These are phyloP conservation scores for Tuber calosporum DNA, from an alignment of 495 filamentous ascomycete genomes.

Conservation along the genomic window DNA sequence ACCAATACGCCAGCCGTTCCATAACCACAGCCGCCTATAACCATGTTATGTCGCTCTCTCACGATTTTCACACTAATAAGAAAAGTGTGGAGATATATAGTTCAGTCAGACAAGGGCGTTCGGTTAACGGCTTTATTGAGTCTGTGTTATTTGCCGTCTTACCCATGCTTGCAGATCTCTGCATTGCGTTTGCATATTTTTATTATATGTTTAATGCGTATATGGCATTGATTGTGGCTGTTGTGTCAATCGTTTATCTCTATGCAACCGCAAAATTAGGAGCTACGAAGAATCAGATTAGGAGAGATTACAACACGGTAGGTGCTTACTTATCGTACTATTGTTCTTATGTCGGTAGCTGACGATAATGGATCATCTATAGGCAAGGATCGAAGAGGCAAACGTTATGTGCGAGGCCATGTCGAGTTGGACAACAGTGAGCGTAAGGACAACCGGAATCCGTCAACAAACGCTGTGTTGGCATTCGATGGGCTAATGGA, in stretches of 20 bases:
- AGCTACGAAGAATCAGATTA: constrained; percentile 45
- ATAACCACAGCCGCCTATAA: constrained; percentile 61
- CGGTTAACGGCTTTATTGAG: constrained; percentile 58
- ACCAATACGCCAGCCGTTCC: constrained; percentile 56
- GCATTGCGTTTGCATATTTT: constrained; percentile 62
- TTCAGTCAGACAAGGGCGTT: constrained; percentile 58
- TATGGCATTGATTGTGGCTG: constrained; percentile 62
- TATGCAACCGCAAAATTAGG: constrained; percentile 54
- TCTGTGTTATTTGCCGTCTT: constrained; percentile 59
- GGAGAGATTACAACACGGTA: constrained; percentile 43
- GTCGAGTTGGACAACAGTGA: constrained; percentile 62
- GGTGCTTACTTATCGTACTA: constrained; percentile 27
- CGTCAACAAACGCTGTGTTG: not conserved
- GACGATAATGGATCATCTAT: constrained; percentile 26
- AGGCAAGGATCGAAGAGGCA: constrained; percentile 51
- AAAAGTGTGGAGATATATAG: constrained; percentile 62
- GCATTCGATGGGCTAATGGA: not conserved
- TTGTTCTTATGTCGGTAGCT: constrained; percentile 36
- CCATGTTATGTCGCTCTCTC: constrained; percentile 69
- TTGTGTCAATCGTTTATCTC: constrained; percentile 57
- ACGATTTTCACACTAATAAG: constrained; percentile 72
- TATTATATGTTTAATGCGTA: constrained; percentile 64
- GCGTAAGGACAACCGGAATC: constrained; percentile 33
- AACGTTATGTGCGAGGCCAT: constrained; percentile 59
- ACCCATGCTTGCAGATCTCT: constrained; percentile 66